phyloP scores from a whole-genome alignment of 2,329 filamentous ascomycete species.

The Colletotrichum ledebouriae region DNA sequence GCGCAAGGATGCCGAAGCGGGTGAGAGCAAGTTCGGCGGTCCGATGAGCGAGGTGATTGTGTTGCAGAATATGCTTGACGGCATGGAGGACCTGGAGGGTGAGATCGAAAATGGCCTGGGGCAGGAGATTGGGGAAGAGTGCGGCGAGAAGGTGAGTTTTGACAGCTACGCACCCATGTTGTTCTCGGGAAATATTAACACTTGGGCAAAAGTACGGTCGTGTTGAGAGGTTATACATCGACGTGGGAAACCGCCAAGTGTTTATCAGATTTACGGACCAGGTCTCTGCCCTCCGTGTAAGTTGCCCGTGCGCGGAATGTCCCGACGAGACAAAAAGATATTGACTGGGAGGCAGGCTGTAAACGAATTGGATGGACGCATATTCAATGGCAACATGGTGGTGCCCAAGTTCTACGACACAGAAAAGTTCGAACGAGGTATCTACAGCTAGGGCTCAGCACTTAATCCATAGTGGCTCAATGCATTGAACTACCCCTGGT shows the following conservation, averaged over 20 bases:
- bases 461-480: background rate
- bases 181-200: no score
- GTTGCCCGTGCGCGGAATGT: conserved; percentile 49
- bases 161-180: no score
- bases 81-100: conserved; percentile 79
- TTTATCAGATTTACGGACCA: conserved; percentile 94
- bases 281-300: conserved; percentile 85
- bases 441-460: conserved; percentile 57
- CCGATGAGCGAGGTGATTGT: conserved; percentile 86
- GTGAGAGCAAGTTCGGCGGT: conserved; percentile 68
- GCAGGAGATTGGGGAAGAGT: conserved; percentile 96
- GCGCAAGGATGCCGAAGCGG: conserved; percentile 58
- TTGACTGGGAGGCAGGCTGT: conserved; percentile 72
- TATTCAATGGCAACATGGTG: conserved; percentile 90
- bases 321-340: background rate
- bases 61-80: conserved; percentile 86
- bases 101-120: conserved; percentile 83
- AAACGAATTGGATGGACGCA: conserved; percentile 86
- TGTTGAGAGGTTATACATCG: conserved; percentile 84
- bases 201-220: conserved; percentile 75
- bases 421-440: conserved; percentile 83
- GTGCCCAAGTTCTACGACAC: conserved; percentile 84
- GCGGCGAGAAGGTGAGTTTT: conserved; percentile 76
- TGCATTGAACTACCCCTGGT: no score
- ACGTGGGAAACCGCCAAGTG: conserved; percentile 75